Evolutionary conservation across 148 eudicot genomes (phyloP), one percentile per base, ranked within the genome.

Genomic region (Cornus kousa): DNA sequence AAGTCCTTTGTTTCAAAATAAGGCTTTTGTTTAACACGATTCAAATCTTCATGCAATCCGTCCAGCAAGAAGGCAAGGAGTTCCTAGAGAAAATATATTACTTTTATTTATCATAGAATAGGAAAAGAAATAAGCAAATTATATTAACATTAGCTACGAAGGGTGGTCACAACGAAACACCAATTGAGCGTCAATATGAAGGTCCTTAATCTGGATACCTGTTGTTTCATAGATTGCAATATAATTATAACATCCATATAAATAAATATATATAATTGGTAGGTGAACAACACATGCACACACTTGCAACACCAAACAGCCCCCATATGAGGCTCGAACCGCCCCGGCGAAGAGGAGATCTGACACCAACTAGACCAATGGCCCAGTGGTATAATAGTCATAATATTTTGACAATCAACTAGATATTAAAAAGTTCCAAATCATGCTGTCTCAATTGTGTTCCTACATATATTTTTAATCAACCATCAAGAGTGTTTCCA

Each of bases 11-110:
- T 88, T 78, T 92, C 98, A 76, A 94, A 75, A 71, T 94, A 94
- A 57, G 98, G 98, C 78, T 94, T 94, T 70, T 88, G 91, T 83
- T 88, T 94, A 12, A 94, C 97, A 83, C 97, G 98, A 78, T 94
- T 94, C 79, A 94, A 82, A 78, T 94, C 98, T 88, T 94, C 98
- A 87, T 94, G 98, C 88, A 94, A 80, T 67, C 98, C 98, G 81
- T 94, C 98, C 87, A 94, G 83, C 85, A 94, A 85, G 82, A 94
- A 94, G 77, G 98, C 98, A 80, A 94, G 97, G 81, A 94, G 90
- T 85, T 94, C 98, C 98, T 93, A 80, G 65, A 77, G 59, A 80
- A 66, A 19, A 75, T 76, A 68, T 53, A 71, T 71, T 74, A 66
- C 72, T 22, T 67, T 40, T 37, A 35, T 64, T 74, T 31, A 72